Conservation (phyloP, 2,329 filamentous ascomycete species). For the Diatrype stigma region DNA sequence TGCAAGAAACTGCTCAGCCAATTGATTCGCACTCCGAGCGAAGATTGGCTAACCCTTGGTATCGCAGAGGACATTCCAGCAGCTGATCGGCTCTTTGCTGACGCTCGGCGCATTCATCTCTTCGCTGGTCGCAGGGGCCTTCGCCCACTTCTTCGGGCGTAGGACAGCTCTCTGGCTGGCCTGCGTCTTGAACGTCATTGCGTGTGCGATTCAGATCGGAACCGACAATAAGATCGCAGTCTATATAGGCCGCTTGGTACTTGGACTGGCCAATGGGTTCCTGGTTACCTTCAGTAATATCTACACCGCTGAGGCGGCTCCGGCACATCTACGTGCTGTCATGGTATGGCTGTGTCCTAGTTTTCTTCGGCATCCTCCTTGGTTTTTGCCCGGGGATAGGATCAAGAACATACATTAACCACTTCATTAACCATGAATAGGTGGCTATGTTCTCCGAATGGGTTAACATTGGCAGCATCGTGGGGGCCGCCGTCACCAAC, state of each 20-base stretch:
- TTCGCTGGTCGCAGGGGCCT: constrained; percentile 42
- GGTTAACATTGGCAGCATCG: constrained; percentile 43
- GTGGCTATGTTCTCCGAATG: constrained; percentile 41
- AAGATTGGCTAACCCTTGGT: constrained; percentile 2
- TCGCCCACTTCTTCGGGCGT: constrained; percentile 44
- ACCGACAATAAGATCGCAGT: constrained; percentile 34
- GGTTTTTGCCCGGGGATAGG: no score
- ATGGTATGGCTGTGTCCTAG: constrained; percentile 28
- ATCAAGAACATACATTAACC: no score
- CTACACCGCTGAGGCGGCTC: constrained; percentile 44
- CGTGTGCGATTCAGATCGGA: constrained; percentile 40
- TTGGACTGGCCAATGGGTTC: constrained; percentile 40
- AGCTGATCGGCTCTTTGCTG: constrained; percentile 48
- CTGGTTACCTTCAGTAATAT: constrained; percentile 43
- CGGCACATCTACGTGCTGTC: constrained; percentile 44
- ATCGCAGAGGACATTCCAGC: constrained; percentile 42
- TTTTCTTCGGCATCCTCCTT: no score
- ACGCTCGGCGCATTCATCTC: constrained; percentile 48
- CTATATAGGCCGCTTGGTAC: constrained; percentile 42
- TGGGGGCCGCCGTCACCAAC: constrained; percentile 42
- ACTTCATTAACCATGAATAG: not conserved
- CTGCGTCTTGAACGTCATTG: constrained; percentile 39
- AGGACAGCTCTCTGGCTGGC: constrained; percentile 42
- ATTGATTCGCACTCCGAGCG: constrained; percentile 22
- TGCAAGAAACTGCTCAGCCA: no score